phyloP scores from a whole-genome alignment of 2,329 filamentous ascomycete species.

The Tetracladium maxilliforme region DNA sequence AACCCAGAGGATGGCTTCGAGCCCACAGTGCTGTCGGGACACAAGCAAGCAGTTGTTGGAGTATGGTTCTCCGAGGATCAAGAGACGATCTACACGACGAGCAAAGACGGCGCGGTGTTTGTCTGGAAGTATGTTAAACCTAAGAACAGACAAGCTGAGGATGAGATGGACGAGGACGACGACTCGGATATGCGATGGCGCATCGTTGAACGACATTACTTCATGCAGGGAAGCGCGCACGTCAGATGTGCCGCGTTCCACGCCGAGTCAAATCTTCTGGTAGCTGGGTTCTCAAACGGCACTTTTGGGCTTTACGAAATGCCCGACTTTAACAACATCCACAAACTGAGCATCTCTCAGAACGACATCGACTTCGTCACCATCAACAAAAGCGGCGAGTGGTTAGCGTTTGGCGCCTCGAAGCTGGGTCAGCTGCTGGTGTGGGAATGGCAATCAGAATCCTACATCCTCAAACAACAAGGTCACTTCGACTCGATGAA shows the following conservation, averaged over 20 bases:
- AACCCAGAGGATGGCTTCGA: slow-evolving; percentile 76
- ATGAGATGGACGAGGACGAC: slow-evolving; percentile 43
- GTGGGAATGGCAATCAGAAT: slow-evolving; percentile 99
- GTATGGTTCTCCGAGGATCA: slow-evolving; percentile 96
- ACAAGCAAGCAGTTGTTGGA: slow-evolving; percentile 79
- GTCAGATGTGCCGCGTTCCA: slow-evolving; percentile 89
- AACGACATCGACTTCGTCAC: slow-evolving; percentile 92
- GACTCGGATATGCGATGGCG: slow-evolving; percentile 70
- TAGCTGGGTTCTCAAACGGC: slow-evolving; percentile 90
- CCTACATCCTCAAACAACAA: slow-evolving; percentile 95
- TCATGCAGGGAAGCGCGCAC: slow-evolving; percentile 79
- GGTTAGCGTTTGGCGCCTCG: slow-evolving; percentile 92
- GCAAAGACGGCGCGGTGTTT: slow-evolving; percentile 94
- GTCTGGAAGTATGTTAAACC: slow-evolving; percentile 71
- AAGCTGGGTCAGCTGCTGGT: slow-evolving; percentile 92
- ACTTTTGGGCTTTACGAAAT: slow-evolving; percentile 90
- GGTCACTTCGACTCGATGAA: slow-evolving; percentile 97
- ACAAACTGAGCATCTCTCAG: slow-evolving; percentile 85
- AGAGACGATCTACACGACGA: slow-evolving; percentile 90
- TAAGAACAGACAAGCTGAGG: slow-evolving; percentile 41
- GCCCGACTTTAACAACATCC: slow-evolving; percentile 90
- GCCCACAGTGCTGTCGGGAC: slow-evolving; percentile 79
- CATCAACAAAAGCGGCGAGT: slow-evolving; percentile 88
- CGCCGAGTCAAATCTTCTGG: slow-evolving; percentile 73
- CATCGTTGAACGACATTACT: slow-evolving; percentile 83